phyloP scores from a whole-genome alignment of 1,284 basidiomycete genomes.

The Coriolopsis trogii region DNA sequence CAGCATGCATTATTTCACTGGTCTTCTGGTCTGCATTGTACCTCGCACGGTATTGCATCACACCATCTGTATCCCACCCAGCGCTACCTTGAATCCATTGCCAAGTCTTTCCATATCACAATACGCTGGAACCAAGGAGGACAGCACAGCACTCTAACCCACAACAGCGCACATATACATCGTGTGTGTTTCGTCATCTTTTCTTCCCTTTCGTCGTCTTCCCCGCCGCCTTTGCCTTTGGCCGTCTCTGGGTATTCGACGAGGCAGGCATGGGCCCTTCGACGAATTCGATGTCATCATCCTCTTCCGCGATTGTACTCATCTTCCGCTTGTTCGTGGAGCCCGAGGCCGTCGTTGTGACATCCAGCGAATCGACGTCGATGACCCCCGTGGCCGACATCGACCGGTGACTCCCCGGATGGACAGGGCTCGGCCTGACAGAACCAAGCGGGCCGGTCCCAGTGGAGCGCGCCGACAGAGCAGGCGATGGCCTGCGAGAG shows the following conservation, averaged over 20 bases:
- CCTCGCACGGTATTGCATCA: not conserved
- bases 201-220: constrained; percentile 33
- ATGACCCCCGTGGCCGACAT: constrained; percentile 37
- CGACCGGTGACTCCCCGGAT: constrained; percentile 37
- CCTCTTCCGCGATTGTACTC: constrained; percentile 37
- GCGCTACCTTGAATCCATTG: too few relatives aligned
- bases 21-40: not conserved
- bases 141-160: too few relatives aligned
- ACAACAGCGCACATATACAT: too few relatives aligned
- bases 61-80: not conserved
- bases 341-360: constrained; percentile 21
- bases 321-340: constrained; percentile 49
- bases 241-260: constrained; percentile 37
- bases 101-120: too few relatives aligned
- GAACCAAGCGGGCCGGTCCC: constrained; percentile 27
- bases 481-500: constrained; percentile 35
- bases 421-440: constrained; percentile 34
- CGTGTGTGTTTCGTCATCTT: constrained; percentile 14
- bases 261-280: constrained; percentile 43
- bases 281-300: constrained; percentile 60
- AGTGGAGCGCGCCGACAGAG: constrained; percentile 34
- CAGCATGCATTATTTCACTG: not conserved
- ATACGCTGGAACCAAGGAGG: too few relatives aligned
- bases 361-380: constrained; percentile 35
- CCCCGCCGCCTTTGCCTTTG: constrained; percentile 41